These are phyloP conservation scores for Entrophospora sp. DNA, from an alignment of 192 early-diverging fungal species.

Conservation along the genomic window DNA sequence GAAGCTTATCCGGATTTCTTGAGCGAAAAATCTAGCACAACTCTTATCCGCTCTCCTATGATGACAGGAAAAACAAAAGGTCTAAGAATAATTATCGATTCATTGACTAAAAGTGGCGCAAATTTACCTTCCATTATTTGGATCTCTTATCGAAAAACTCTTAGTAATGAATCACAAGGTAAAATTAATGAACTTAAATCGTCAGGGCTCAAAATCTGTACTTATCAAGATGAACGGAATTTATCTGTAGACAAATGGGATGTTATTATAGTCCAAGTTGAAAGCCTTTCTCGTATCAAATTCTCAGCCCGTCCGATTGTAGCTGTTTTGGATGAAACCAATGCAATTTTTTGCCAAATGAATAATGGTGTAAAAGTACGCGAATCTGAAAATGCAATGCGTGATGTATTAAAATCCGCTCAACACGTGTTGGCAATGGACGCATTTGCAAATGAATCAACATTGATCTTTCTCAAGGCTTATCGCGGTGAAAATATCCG, in stretches of 20 bases:
- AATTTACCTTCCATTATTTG: too few relatives aligned
- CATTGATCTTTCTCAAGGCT: not conserved
- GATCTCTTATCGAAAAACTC: too few relatives aligned
- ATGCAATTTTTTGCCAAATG: conserved; percentile 13
- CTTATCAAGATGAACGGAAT: not conserved
- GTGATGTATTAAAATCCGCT: not conserved
- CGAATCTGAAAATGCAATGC: conserved; percentile 14
- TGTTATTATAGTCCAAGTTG: conserved; percentile 12
- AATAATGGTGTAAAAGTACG: not conserved
- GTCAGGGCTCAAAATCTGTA: too few relatives aligned
- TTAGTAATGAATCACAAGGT: conserved; percentile 1
- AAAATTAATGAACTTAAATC: too few relatives aligned
- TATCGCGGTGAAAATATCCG: conserved; percentile 13
- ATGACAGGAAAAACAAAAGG: not conserved
- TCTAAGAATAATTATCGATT: not conserved
- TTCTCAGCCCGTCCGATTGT: not conserved
- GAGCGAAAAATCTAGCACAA: not conserved
- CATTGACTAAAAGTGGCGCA: not conserved
- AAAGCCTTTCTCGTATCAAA: not conserved
- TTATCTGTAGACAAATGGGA: conserved; percentile 10
- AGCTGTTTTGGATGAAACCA: not conserved
- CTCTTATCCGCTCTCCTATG: not conserved
- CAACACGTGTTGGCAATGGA: not conserved
- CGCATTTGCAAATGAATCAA: conserved; percentile 7
- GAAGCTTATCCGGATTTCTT: conserved; percentile 11